Base-by-base conservation (phyloP, 2,329 filamentous ascomycete genomes). In the Stagonosporopsis vannaccii region DNA sequence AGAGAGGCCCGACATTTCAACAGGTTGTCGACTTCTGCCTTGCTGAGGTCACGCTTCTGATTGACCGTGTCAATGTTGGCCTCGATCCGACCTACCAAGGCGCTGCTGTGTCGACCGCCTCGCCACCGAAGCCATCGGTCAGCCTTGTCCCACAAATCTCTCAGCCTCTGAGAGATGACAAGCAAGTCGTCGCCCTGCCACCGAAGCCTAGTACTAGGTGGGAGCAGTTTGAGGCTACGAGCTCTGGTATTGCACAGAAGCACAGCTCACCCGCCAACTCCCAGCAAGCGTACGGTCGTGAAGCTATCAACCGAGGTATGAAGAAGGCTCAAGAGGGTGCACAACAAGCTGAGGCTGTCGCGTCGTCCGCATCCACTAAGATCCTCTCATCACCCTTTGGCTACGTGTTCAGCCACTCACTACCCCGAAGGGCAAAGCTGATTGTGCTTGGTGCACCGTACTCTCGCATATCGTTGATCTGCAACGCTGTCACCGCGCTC, bases 1-100 rank as follows among this genome's bases (percentile, higher is more conserved):
- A 86, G 50, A 90, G 89, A 40, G 91, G 90, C 0, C 84, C 91
- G 0, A 88, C 90, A 63, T 97, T 92, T 91, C 86, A 87, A 8
- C 92, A 97, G 67, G 83, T 96, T 43, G 87, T 88, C 59, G 79
- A 81, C 17, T 79, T 88, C 6, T 93, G 91, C 67, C 82, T 94
- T 17, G 84, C 85, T 12, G 83, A 90, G 17, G 81, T 97, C 46
- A 85, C 86, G 62, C 81, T 81, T 11, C 84, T 97, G 45, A 85
- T 87, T 53, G 77, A 77, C 7, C 87, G 91, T 41, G 87, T 97
- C 44, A 84, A 88, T 45, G 79, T 79, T 71, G 63, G 77, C 22
- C 61, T 71, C 25, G 66, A 72, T 36, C 68, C 72, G 17, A 61
- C 60, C 13, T 71, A 69, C 42, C 62, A 48, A 26, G 56, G 63